Percentiles rank a stretch among this genome's conserved stretches.
Evolutionary conservation across 768 basidiomycete species (phyloP).

Genomic region (Amanita pallidorosea): DNA sequence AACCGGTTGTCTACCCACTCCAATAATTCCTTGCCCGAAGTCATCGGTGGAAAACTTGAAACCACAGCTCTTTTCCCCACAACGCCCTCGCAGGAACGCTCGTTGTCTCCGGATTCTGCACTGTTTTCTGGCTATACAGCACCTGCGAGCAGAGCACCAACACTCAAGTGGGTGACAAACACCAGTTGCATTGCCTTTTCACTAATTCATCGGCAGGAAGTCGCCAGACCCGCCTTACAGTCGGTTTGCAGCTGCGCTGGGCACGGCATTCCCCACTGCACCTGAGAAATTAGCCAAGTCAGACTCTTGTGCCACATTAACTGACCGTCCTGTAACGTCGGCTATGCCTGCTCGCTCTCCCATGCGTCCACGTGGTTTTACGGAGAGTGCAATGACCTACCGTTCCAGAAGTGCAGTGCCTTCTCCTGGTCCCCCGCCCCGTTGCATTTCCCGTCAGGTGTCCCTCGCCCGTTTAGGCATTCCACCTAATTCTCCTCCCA

Average conservation of each 20-base stretch:
- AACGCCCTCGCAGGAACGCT: conserved; percentile 32
- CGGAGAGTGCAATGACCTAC: conserved; percentile 24
- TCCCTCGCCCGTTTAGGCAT: conserved; percentile 30
- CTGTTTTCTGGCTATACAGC: conserved; percentile 5
- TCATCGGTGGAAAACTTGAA: conserved; percentile 23
- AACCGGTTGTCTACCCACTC: conserved; percentile 45
- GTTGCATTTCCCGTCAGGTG: conserved; percentile 29
- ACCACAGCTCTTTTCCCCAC: conserved; percentile 33
- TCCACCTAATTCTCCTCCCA: conserved; percentile 41
- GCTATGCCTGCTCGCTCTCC: conserved; percentile 23
- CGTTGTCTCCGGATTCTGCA: conserved; percentile 18
- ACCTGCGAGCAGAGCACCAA: conserved; percentile 4
- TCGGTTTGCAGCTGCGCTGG: conserved; percentile 12
- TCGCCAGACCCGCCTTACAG: conserved; percentile 5
- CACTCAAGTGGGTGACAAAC: conserved; percentile 9
- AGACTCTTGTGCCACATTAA: conserved; percentile 20
- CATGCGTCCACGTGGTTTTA: conserved; percentile 38
- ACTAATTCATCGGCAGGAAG: no score
- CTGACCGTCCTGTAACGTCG: conserved; percentile 13
- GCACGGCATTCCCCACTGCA: background rate
- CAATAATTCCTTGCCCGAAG: conserved; percentile 33
- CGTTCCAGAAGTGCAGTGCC: conserved; percentile 10
- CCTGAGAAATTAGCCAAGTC: conserved; percentile 14
- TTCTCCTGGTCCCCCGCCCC: conserved; percentile 13
- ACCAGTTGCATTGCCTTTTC: no score